Percentiles rank a stretch among this genome's conserved stretches.
phyloP scores from a whole-genome alignment of 2,329 filamentous ascomycete genomes.

The Cordyceps militaris region DNA sequence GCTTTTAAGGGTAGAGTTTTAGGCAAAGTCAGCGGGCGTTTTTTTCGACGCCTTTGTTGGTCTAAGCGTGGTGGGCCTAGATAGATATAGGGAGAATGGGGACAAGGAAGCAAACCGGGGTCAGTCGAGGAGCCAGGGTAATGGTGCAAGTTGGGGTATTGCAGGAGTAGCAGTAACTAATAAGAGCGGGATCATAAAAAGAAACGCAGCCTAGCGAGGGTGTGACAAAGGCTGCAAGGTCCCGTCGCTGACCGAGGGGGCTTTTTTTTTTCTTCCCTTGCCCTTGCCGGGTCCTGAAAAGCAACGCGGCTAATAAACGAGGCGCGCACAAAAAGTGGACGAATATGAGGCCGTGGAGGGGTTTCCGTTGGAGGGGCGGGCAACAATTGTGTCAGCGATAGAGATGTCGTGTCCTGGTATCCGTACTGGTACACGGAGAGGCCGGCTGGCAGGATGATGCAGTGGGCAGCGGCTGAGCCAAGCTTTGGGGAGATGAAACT shows the following conservation, averaged over 20 bases:
- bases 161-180: neutral
- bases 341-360: neutral
- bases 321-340: slow-evolving; percentile 5
- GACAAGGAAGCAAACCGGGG: slow-evolving; percentile 1
- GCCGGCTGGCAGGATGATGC: neutral
- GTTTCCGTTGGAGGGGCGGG: neutral
- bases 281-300: neutral
- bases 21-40: neutral
- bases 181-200: neutral
- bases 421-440: neutral
- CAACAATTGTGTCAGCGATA: neutral
- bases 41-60: slow-evolving; percentile 9
- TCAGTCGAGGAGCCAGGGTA: slow-evolving; percentile 1
- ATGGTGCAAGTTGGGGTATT: neutral
- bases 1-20: slow-evolving; percentile 9
- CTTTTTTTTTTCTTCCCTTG: neutral
- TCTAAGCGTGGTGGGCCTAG: slow-evolving; percentile 3
- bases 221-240: neutral
- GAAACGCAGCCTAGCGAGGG: neutral
- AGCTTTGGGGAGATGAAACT: neutral
- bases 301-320: slow-evolving; percentile 5
- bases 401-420: too few species aligned
- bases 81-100: neutral
- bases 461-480: neutral
- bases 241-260: neutral